These are phyloP conservation scores for Ustilago cynodontis DNA, from an alignment of 1,284 basidiomycete species.

Conservation along the genomic window DNA sequence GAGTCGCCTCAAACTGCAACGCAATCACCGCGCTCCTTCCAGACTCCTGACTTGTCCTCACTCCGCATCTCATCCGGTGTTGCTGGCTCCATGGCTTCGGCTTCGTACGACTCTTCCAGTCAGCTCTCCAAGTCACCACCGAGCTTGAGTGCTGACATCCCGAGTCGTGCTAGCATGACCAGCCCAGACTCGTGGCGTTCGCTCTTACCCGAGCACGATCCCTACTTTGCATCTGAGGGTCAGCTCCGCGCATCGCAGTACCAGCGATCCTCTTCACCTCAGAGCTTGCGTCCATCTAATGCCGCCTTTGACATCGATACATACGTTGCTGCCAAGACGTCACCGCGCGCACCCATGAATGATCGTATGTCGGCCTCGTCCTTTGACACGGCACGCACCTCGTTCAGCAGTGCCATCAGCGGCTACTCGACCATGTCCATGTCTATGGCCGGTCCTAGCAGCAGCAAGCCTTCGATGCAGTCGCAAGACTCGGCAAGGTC, in stretches of 20 bases:
- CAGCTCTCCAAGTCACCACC: conserved; percentile 9
- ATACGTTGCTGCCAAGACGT: conserved; percentile 32
- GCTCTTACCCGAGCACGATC: conserved; percentile 57
- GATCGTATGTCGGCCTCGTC: conserved; percentile 38
- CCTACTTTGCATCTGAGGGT: conserved; percentile 51
- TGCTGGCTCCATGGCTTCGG: conserved; percentile 2
- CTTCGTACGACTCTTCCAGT: conserved; percentile 3
- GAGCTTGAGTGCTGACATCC: conserved; percentile 16
- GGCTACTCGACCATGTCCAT: conserved; percentile 48
- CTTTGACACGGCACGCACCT: conserved; percentile 35
- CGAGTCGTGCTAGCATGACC: conserved; percentile 28
- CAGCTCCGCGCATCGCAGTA: conserved; percentile 18
- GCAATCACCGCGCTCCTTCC: conserved; percentile 16
- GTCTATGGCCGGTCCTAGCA: conserved; percentile 4
- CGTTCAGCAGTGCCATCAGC: conserved; percentile 50
- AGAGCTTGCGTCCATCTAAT: conserved; percentile 17
- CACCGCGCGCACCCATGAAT: conserved; percentile 10
- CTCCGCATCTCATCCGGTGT: conserved; percentile 13
- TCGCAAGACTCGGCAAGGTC: conserved; percentile 16
- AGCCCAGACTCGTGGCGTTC: conserved; percentile 61
- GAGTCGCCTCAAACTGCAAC: conserved; percentile 34
- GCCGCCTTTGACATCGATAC: conserved; percentile 27
- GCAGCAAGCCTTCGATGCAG: conserved; percentile 13
- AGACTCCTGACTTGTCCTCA: conserved; percentile 10
- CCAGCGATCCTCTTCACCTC: conserved; percentile 27